Base-by-base conservation (phyloP, 1,284 basidiomycete genomes). In the Cutaneotrichosporon arboriforme region DNA sequence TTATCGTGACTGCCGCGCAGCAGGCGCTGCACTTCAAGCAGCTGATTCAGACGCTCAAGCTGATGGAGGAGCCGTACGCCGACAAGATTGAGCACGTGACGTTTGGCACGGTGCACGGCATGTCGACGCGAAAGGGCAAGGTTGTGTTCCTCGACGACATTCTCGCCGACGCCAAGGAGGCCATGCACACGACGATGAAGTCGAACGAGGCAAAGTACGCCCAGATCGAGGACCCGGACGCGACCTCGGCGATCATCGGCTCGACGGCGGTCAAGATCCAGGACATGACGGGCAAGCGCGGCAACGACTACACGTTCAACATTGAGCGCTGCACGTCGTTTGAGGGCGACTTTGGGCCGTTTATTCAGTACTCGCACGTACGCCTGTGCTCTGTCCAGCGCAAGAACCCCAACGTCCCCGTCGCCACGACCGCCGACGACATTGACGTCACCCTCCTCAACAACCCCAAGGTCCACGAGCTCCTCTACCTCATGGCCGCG, bases 241-340 rank as follows among this genome's bases (percentile, higher is more conserved):
- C 75, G 42, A 88, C 87, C 40, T 84, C 85, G 57, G 81, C 83
- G 64, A 88, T 97, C 72, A 85, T 97, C 52, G 96, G 94, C 26
- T 90, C 96, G 69, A 90, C 91, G 0, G 93, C 91, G 8, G 87
- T 99, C 69, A 98, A 98, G 80, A 93, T 99, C 64, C 96, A 98
- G 76, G 94, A 98, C 74, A 92, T 97, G 91, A 81, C 85, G 39
- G 90, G 88, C 22, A 97, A 93, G 76, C 80, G 94, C 59, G 88
- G 96, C 74, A 96, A 96, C 78, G 93, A 96, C 78, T 98, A 98
- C 77, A 85, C 81, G 14, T 97, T 97, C 77, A 88, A 93, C 76
- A 93, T 90, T 85, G 84, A 87, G 61, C 84, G 93, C 48, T 96
- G 97, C 88, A 84, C 89, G 50, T 90, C 88, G 33, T 97, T 97